These are phyloP conservation scores for Citrus australasica DNA, from an alignment of 345 rosid species.

Conservation along the genomic window DNA sequence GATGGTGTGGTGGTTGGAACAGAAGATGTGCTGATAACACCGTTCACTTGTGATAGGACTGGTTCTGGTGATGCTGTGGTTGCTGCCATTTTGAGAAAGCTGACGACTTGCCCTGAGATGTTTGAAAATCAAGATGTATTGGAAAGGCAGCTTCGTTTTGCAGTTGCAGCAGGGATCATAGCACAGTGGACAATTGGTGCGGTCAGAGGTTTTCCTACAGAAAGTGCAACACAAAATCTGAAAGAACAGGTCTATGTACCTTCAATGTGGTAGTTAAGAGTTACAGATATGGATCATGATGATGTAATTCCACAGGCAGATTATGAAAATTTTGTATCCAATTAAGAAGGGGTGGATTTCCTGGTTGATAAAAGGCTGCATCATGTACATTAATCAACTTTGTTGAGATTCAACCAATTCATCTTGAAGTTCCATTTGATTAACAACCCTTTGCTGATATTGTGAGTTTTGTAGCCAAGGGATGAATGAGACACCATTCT, in stretches of 20 bases:
- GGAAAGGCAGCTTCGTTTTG: constrained; percentile 89
- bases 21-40: constrained; percentile 85
- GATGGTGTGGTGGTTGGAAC: constrained; percentile 84
- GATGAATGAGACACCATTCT: background rate
- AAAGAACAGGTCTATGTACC: constrained; percentile 95
- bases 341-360: background rate
- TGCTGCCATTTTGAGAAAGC: constrained; percentile 83
- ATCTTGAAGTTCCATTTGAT: background rate
- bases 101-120: constrained; percentile 74
- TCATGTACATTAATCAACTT: background rate
- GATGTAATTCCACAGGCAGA: background rate
- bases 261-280: constrained; percentile 74
- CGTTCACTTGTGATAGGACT: constrained; percentile 88
- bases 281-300: background rate
- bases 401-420: background rate
- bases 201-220: constrained; percentile 87
- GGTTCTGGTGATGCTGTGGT: constrained; percentile 97
- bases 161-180: constrained; percentile 82
- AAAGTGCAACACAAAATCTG: constrained; percentile 83
- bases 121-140: constrained; percentile 61
- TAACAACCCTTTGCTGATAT: background rate
- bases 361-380: background rate
- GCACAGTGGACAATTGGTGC: constrained; percentile 95
- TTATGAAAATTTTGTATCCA: background rate
- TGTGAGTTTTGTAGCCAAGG: background rate